These are phyloP conservation scores for Calocybe cyanea DNA, from an alignment of 768 basidiomycete species.

Conservation along the genomic window DNA sequence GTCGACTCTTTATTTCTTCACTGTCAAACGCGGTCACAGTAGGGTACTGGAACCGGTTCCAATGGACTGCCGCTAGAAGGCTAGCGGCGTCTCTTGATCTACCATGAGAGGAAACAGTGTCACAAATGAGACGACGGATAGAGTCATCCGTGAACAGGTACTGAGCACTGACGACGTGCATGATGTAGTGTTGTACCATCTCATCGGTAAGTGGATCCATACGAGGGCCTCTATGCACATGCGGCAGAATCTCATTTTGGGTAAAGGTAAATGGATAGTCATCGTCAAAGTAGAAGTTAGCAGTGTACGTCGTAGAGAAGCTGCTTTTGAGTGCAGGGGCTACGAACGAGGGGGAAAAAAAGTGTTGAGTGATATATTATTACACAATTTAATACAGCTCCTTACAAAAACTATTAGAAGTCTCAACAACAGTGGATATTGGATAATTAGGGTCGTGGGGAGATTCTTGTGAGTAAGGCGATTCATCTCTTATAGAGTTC, in stretches of 20 bases:
- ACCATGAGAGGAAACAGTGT: constrained; percentile 41
- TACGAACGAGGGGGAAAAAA: constrained; percentile 17
- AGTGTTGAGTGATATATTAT: constrained; percentile 73
- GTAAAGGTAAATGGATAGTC: background rate
- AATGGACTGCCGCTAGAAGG: constrained; percentile 61
- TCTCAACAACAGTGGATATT: constrained; percentile 17
- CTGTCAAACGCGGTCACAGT: constrained; percentile 21
- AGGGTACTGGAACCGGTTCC: constrained; percentile 21
- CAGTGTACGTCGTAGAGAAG: constrained; percentile 23
- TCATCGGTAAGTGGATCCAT: constrained; percentile 18
- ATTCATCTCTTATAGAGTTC: constrained; percentile 15
- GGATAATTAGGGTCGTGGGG: constrained; percentile 17
- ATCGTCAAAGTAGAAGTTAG: constrained; percentile 1
- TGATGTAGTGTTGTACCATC: constrained; percentile 47
- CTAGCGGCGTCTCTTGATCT: constrained; percentile 56
- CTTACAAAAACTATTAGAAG: constrained; percentile 63
- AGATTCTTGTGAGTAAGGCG: constrained; percentile 21
- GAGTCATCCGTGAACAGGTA: constrained; percentile 62
- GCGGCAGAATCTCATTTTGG: too few relatives aligned
- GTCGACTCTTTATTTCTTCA: constrained; percentile 18
- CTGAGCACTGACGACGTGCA: constrained; percentile 60
- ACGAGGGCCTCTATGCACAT: too few relatives aligned
- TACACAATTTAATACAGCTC: constrained; percentile 65
- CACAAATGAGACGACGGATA: constrained; percentile 44
- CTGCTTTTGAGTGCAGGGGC: constrained; percentile 24